These are phyloP conservation scores for Pulicaria dysenterica DNA, from an alignment of 129 eudicot genomes.

Conservation along the genomic window DNA sequence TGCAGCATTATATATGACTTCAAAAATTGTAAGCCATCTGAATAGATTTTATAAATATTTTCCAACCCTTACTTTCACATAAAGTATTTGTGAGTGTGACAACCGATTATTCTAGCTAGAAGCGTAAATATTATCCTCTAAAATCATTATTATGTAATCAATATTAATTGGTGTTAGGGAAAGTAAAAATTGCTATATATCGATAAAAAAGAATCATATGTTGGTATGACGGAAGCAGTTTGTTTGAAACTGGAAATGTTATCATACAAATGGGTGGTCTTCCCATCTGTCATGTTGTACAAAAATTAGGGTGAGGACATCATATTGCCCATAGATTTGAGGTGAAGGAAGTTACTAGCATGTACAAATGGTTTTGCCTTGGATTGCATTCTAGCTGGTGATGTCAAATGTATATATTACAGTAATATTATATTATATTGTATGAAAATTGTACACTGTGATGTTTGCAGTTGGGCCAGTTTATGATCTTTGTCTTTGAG, in stretches of 20 bases:
- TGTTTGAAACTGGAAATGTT: constrained; percentile 24
- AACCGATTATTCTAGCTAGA: too few relatives aligned
- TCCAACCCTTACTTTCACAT: too few relatives aligned
- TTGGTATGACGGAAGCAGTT: not conserved
- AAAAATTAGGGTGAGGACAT: constrained; percentile 27
- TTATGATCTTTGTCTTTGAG: constrained; percentile 23
- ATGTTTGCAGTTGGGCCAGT: constrained; percentile 31
- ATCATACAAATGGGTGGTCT: constrained; percentile 30
- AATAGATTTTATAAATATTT: too few relatives aligned
- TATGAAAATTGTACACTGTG: constrained; percentile 31
- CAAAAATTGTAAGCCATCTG: too few relatives aligned
- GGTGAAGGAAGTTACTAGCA: not conserved
- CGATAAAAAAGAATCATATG: not conserved
- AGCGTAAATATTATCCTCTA: too few relatives aligned
- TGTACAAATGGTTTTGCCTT: constrained; percentile 18
- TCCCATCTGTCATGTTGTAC: constrained; percentile 13
- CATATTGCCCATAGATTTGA: constrained; percentile 38
- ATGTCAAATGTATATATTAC: constrained; percentile 32
- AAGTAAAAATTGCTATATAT: not conserved
- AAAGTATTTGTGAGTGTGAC: too few relatives aligned
- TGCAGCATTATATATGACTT: too few relatives aligned
- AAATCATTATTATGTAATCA: too few relatives aligned
- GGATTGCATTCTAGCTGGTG: constrained; percentile 23
- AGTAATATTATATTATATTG: not conserved
- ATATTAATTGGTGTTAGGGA: too few relatives aligned